Evolutionary conservation across 345 rosid genomes (phyloP), one percentile per base, ranked within the genome.

Genomic region (Triadica sebifera): DNA sequence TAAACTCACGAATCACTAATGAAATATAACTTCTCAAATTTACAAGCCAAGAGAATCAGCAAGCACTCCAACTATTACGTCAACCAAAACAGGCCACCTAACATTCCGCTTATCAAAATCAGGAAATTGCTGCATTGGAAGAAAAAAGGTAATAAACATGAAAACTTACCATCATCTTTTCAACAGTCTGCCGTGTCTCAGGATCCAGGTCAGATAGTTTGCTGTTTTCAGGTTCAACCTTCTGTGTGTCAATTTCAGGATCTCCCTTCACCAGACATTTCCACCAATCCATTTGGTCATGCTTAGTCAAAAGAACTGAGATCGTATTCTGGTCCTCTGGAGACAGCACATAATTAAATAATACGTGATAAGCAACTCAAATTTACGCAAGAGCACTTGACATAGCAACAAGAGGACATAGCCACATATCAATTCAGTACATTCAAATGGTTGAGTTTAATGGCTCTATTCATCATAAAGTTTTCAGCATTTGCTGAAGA

Each of bases 281-380:
- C 99, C 98, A 95, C 98, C 98, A 95, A 50, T 89, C 89, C 97
- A 88, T 89, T 76, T 93, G 96, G 80, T 93, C 87, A 65, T 88
- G 91, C 89, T 95, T 95, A 37, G 98, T 95, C 84, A 95, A 71
- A 41, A 93, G 91, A 65, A 94, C 75, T 25, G 92, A 89, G 72
- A 91, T 50, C 16, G 86, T 69, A 39, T 82, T 78, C 78, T 85
- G 87, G 78, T 91, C 96, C 96, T 91, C 96, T 91, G 85, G 55
- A 72, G 39, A 45, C 41, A 70, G 17, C 12, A 34, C 13, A 55
- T 0, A 19, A 57, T 12, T 17, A 39, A 5, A 67, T 51, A 6
- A 19, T 16, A n/a, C n/a, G 24, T 19, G 34, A 55, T 52, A 20
- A 80, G 43, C 58, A 57, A 60, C 43, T 73, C 12, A 37, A 29